Percentiles rank a stretch among this genome's conserved stretches.
Conservation (phyloP, 2,329 filamentous ascomycete genomes). For the Epichloe typhina region DNA sequence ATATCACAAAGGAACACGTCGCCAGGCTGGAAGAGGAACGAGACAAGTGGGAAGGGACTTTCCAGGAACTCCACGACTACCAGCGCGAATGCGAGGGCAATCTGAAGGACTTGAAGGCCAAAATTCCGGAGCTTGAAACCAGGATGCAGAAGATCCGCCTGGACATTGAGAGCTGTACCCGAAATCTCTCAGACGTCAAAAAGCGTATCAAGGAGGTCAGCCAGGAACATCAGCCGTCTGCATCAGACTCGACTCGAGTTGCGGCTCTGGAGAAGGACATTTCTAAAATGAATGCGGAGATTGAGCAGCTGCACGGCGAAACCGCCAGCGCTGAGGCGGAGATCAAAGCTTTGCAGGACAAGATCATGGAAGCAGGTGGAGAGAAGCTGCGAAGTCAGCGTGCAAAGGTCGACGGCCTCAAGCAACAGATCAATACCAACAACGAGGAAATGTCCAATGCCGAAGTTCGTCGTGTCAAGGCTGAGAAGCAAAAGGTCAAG, state of each 20-base stretch:
- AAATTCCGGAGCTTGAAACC: slow-evolving; percentile 76
- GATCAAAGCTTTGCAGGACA: slow-evolving; percentile 85
- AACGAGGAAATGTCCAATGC: slow-evolving; percentile 74
- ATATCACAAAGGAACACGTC: slow-evolving; percentile 80
- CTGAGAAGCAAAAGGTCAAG: slow-evolving; percentile 79
- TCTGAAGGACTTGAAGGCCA: slow-evolving; percentile 57
- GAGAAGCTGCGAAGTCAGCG: slow-evolving; percentile 85
- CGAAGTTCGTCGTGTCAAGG: slow-evolving; percentile 81
- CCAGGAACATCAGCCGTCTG: slow-evolving; percentile 67
- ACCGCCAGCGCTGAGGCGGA: slow-evolving; percentile 85
- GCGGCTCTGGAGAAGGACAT: slow-evolving; percentile 67
- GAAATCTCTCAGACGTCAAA: slow-evolving; percentile 72
- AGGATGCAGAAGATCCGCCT: slow-evolving; percentile 82
- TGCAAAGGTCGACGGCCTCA: slow-evolving; percentile 77
- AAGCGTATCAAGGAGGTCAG: slow-evolving; percentile 75
- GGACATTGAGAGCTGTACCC: slow-evolving; percentile 75
- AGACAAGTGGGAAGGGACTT: slow-evolving; percentile 70
- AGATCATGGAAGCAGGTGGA: slow-evolving; percentile 96
- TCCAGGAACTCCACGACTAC: slow-evolving; percentile 72
- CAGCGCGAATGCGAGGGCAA: slow-evolving; percentile 66
- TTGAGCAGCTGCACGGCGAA: slow-evolving; percentile 67
- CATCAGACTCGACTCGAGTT: slow-evolving; percentile 65
- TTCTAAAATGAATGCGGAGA: slow-evolving; percentile 58
- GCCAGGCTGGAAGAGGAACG: slow-evolving; percentile 75
- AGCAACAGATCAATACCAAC: slow-evolving; percentile 69